Evolutionary conservation across 768 basidiomycete species (phyloP).

Genomic region (Panus rudis): DNA sequence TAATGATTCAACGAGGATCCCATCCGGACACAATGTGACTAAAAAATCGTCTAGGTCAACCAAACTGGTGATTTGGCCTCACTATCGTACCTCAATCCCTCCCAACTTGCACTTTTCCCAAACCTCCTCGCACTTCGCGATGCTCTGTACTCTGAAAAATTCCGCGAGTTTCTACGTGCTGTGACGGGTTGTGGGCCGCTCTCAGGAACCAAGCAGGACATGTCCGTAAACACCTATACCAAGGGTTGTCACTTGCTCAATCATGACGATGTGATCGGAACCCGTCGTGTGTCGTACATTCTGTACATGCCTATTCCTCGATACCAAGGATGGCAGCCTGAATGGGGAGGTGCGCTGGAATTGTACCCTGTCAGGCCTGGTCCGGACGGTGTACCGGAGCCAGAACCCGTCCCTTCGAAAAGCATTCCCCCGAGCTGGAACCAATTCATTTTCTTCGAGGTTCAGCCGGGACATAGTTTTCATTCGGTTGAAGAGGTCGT

Average conservation of each 20-base stretch:
- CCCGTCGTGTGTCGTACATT: conserved; percentile 91
- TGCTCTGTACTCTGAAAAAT: conserved; percentile 80
- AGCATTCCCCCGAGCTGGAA: conserved; percentile 79
- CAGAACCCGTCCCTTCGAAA: conserved; percentile 56
- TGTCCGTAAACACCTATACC: conserved; percentile 89
- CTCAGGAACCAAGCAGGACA: conserved; percentile 89
- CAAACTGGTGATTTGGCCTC: conserved; percentile 97
- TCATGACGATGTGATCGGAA: conserved; percentile 97
- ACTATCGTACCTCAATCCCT: conserved; percentile 73
- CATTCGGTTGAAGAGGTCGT: conserved; percentile 97
- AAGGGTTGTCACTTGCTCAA: conserved; percentile 91
- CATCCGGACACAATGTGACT: too few species aligned
- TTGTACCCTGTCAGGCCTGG: conserved; percentile 69
- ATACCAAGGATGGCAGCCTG: conserved; percentile 71
- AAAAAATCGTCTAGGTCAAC: conserved; percentile 68
- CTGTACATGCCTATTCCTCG: conserved; percentile 86
- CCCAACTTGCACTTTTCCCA: conserved; percentile 74
- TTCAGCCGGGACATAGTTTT: conserved; percentile 94
- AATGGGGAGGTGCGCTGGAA: conserved; percentile 93
- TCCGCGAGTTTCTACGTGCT: conserved; percentile 74
- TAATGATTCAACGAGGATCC: conserved; percentile 3
- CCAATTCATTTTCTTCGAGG: conserved; percentile 82
- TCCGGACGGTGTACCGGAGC: conserved; percentile 62
- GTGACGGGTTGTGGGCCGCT: conserved; percentile 92
- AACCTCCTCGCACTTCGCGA: conserved; percentile 78